These are phyloP conservation scores for Ustilago nuda DNA, from an alignment of 1,284 basidiomycete species.

Conservation along the genomic window DNA sequence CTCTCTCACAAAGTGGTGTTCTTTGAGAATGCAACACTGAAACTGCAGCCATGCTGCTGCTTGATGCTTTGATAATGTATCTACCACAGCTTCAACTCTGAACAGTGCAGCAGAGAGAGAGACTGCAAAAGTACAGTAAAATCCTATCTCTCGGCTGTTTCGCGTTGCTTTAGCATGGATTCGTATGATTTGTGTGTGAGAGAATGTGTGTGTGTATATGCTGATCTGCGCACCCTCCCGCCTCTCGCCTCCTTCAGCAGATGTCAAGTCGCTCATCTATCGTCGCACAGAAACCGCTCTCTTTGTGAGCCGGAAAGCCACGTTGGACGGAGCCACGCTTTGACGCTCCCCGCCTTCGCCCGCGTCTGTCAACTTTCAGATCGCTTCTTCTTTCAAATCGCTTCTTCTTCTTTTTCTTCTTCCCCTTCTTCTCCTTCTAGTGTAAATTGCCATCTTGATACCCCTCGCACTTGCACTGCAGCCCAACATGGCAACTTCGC, in stretches of 20 bases:
- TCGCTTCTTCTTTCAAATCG: background rate
- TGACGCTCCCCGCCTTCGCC: background rate
- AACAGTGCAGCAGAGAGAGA: background rate
- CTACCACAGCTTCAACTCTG: no score
- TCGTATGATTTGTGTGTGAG: no score
- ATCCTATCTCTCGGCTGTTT: background rate
- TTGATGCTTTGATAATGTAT: background rate
- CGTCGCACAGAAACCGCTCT: background rate
- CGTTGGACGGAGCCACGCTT: background rate
- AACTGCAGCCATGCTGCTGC: constrained; percentile 1
- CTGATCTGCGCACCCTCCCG: background rate
- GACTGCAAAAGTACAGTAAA: background rate
- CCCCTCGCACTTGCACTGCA: background rate
- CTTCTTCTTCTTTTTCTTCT: background rate
- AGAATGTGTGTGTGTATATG: background rate
- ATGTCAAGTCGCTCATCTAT: background rate
- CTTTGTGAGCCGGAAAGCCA: background rate
- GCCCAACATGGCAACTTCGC: constrained; percentile 10
- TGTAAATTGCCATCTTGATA: background rate
- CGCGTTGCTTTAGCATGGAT: background rate
- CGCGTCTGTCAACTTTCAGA: constrained; percentile 6
- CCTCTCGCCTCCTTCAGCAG: background rate
- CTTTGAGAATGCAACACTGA: background rate
- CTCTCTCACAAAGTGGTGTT: background rate
- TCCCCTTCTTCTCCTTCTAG: background rate